A percentile compares a stretch with the other conserved stretches of the same genome.
phyloP scores from a whole-genome alignment of 805 yeast species.

The Candida nitratophila region DNA sequence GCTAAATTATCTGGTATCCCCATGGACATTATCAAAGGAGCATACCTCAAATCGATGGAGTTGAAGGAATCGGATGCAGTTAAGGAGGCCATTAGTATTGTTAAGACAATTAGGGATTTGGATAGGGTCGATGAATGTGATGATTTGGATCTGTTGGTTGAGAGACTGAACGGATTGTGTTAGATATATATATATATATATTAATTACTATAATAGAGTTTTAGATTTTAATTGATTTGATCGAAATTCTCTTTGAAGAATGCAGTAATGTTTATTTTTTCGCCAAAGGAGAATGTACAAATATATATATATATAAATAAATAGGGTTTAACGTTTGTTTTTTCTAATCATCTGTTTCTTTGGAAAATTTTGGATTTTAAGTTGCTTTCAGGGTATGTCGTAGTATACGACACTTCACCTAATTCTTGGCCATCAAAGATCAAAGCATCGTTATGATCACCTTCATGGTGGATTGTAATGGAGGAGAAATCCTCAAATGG shows the following conservation, averaged over 20 bases:
- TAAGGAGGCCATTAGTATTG: neutral
- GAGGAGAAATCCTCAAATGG: conserved; percentile 85
- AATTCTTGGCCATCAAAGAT: conserved; percentile 40
- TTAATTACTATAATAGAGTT: too few relatives aligned
- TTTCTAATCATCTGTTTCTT: neutral
- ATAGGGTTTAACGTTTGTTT: neutral
- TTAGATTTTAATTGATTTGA: too few relatives aligned
- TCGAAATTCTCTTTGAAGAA: too few relatives aligned
- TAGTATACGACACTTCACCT: conserved; percentile 51
- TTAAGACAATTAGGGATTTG: neutral
- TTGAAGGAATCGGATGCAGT: conserved; percentile 6
- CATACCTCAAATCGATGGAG: conserved; percentile 29
- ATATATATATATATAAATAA: neutral
- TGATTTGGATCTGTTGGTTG: neutral
- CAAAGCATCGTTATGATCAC: conserved; percentile 40
- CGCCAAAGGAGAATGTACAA: neutral
- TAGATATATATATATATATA: too few relatives aligned
- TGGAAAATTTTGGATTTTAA: conserved; percentile 16
- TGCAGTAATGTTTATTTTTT: too few relatives aligned
- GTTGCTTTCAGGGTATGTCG: conserved; percentile 32
- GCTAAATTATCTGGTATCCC: conserved; percentile 70
- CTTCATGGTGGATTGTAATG: conserved; percentile 75
- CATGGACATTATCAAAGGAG: conserved; percentile 34
- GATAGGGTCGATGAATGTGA: neutral
- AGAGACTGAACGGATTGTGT: neutral